These are phyloP conservation scores for Blastocystis sp. DNA, from an alignment of 352 stramenopile genomes.

Conservation along the genomic window DNA sequence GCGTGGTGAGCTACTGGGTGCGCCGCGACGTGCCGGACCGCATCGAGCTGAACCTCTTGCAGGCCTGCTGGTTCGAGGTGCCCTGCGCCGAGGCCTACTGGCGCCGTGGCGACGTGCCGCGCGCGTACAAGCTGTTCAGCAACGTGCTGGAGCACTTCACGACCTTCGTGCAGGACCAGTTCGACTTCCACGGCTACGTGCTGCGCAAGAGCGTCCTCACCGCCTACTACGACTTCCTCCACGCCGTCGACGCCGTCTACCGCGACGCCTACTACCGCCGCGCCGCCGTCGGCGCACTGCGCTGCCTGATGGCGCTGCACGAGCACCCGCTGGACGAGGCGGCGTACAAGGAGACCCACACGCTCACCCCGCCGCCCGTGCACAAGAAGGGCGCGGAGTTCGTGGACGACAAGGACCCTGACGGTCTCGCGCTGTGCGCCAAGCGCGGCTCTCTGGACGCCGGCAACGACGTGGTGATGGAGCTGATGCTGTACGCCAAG, in stretches of 20 bases:
- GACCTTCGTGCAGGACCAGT: constrained; percentile 48
- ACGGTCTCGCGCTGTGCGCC: neutral
- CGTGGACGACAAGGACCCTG: constrained; percentile 30
- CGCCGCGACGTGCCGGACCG: neutral
- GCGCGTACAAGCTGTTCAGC: constrained; percentile 50
- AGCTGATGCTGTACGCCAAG: constrained; percentile 50
- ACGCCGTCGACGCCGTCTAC: constrained; percentile 3
- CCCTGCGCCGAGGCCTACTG: constrained; percentile 5
- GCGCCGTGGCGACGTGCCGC: constrained; percentile 13
- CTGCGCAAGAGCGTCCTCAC: constrained; percentile 22
- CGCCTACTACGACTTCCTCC: neutral
- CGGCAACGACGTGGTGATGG: neutral
- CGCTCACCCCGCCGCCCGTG: neutral
- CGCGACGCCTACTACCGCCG: constrained; percentile 10
- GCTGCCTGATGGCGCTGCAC: neutral
- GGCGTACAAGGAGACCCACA: constrained; percentile 21
- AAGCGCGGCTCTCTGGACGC: neutral
- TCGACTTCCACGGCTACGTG: constrained; percentile 51
- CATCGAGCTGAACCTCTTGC: constrained; percentile 8
- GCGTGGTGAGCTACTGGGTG: constrained; percentile 24
- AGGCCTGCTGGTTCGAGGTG: constrained; percentile 56
- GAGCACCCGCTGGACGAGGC: constrained; percentile 14
- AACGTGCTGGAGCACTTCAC: constrained; percentile 39
- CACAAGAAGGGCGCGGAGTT: constrained; percentile 62
- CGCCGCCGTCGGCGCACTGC: neutral